Conservation (phyloP, 1,139 yeast species). For the Saccharomyces hybrid region DNA sequence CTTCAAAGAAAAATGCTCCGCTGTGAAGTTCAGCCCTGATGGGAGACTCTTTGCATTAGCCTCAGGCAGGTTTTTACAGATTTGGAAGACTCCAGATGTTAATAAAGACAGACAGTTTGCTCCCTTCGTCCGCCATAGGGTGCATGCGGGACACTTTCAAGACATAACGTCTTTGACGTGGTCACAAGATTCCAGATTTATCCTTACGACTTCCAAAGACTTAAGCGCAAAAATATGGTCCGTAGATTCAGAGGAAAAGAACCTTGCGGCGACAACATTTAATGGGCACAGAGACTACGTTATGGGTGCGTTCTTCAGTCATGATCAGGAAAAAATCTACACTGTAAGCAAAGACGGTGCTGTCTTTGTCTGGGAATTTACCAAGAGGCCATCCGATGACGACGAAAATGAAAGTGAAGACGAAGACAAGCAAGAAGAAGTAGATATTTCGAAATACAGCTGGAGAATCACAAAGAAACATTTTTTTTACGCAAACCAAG, state of each 20-base stretch:
- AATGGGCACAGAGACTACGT: conserved; percentile 93
- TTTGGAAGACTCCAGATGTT: conserved; percentile 86
- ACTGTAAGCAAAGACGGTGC: conserved; percentile 96
- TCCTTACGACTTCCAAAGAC: conserved; percentile 82
- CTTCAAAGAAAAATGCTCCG: conserved; percentile 71
- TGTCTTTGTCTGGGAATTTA: conserved; percentile 82
- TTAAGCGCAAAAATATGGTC: conserved; percentile 86
- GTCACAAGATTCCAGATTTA: conserved; percentile 86
- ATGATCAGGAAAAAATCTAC: conserved; percentile 78
- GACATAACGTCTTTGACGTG: conserved; percentile 74
- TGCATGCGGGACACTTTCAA: conserved; percentile 88
- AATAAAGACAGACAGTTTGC: conserved; percentile 81
- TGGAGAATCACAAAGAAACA: conserved; percentile 85
- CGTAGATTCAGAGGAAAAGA: conserved; percentile 61
- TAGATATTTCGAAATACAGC: conserved; percentile 38
- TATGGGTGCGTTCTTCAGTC: conserved; percentile 76
- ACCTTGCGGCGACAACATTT: conserved; percentile 68
- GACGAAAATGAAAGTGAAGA: conserved; percentile 36
- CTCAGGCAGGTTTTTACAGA: conserved; percentile 72
- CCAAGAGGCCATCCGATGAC: conserved; percentile 41
- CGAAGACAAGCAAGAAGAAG: conserved; percentile 36
- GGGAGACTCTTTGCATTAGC: conserved; percentile 86
- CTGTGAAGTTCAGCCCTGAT: conserved; percentile 79
- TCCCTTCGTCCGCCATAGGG: conserved; percentile 85
- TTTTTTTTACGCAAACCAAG: conserved; percentile 58